A percentile compares a stretch with the other conserved stretches of the same genome.
Conservation (phyloP, 148 eudicot species). For the Rhododendron henanense region DNA sequence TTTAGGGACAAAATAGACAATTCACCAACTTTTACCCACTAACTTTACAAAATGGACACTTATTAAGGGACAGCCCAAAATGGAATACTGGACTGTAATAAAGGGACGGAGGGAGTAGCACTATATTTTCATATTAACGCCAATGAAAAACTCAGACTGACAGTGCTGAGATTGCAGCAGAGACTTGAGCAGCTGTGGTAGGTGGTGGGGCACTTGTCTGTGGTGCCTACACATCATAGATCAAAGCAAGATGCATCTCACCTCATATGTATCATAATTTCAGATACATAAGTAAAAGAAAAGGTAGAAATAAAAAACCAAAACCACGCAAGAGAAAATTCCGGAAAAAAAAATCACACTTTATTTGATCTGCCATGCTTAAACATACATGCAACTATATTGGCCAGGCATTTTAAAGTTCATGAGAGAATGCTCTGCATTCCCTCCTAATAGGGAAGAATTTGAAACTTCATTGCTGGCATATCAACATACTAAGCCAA, state of each 20-base stretch:
- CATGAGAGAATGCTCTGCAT: neutral
- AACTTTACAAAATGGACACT: too few relatives aligned
- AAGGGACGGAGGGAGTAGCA: too few relatives aligned
- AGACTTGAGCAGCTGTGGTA: conserved; percentile 24
- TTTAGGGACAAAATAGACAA: too few relatives aligned
- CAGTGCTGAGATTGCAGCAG: conserved; percentile 34
- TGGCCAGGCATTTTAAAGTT: neutral
- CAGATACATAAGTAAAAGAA: neutral
- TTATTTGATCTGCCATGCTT: neutral
- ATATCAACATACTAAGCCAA: neutral
- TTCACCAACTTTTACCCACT: too few relatives aligned
- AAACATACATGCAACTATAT: neutral
- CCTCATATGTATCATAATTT: neutral
- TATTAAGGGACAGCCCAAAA: too few relatives aligned
- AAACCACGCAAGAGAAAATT: neutral
- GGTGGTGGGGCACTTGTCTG: conserved; percentile 31
- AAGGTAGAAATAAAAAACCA: neutral
- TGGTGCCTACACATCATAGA: conserved; percentile 35
- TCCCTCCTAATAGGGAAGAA: neutral
- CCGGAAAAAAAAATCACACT: neutral
- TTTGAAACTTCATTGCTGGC: neutral
- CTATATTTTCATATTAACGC: neutral
- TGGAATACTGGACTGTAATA: too few relatives aligned
- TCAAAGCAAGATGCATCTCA: conserved; percentile 10
- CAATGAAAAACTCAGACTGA: conserved; percentile 28